A percentile compares a stretch with the other conserved stretches of the same genome.
Evolutionary conservation across 352 stramenopile species (phyloP).

Genomic region (Pythium vanterpoolii): DNA sequence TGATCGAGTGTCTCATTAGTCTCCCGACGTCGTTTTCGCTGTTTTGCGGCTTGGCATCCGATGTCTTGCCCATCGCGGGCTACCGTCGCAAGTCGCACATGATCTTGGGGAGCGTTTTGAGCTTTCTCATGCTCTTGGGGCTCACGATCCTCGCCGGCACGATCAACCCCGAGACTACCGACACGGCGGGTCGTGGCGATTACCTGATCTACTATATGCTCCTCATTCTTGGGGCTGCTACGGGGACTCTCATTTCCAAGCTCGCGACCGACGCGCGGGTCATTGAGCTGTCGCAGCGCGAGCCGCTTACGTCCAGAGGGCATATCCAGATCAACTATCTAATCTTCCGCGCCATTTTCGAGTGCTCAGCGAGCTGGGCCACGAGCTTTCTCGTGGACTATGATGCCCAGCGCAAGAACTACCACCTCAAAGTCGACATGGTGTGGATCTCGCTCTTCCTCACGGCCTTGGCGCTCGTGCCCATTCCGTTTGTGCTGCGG

Average conservation of each 20-base stretch:
- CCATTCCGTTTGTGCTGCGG: constrained; percentile 59
- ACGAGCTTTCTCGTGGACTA: constrained; percentile 45
- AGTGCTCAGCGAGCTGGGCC: constrained; percentile 47
- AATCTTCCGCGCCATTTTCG: constrained; percentile 50
- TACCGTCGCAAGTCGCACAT: constrained; percentile 91
- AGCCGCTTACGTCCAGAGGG: constrained; percentile 63
- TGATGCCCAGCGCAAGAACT: constrained; percentile 38
- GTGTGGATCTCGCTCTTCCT: constrained; percentile 50
- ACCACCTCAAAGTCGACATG: constrained; percentile 45
- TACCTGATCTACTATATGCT: constrained; percentile 45
- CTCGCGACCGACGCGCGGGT: constrained; percentile 79
- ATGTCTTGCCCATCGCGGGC: constrained; percentile 81
- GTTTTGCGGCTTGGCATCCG: constrained; percentile 84
- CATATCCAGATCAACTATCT: constrained; percentile 78
- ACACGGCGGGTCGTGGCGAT: constrained; percentile 27
- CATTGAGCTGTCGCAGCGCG: constrained; percentile 78
- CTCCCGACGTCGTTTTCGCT: constrained; percentile 88
- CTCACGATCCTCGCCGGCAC: constrained; percentile 47
- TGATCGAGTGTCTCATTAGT: constrained; percentile 74
- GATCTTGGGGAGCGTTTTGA: constrained; percentile 63
- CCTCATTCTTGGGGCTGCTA: constrained; percentile 74
- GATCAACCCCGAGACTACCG: constrained; percentile 39
- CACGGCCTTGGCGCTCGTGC: constrained; percentile 47
- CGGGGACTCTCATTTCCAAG: constrained; percentile 84
- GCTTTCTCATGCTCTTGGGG: constrained; percentile 41